These are phyloP conservation scores for Tulasnella calospora DNA, from an alignment of 768 basidiomycete genomes.

Conservation along the genomic window DNA sequence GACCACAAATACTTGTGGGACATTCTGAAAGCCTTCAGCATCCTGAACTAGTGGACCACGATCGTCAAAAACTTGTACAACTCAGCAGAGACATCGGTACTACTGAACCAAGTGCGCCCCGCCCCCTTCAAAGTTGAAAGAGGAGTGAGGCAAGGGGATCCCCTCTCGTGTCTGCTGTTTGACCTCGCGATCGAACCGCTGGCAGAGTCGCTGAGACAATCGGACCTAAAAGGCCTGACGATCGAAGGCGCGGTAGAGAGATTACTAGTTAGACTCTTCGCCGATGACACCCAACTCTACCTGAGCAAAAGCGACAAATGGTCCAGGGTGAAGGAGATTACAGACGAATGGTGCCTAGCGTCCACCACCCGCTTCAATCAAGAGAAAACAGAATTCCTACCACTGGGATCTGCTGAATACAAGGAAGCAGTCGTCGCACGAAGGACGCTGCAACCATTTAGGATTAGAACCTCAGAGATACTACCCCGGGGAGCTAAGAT, in stretches of 20 bases:
- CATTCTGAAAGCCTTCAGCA: neutral
- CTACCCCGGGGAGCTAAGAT: neutral
- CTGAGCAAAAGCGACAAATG: neutral
- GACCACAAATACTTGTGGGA: constrained; percentile 17
- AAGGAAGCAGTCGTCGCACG: neutral
- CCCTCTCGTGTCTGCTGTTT: constrained; percentile 17
- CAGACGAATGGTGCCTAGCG: neutral
- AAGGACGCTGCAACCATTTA: too few relatives aligned
- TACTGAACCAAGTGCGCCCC: neutral
- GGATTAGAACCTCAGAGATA: neutral
- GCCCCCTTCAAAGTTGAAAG: neutral
- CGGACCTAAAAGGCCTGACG: constrained; percentile 20
- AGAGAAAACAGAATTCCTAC: neutral
- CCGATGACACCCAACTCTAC: constrained; percentile 21
- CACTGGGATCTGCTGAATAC: neutral
- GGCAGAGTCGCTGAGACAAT: neutral
- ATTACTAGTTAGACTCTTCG: constrained; percentile 19
- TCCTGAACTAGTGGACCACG: neutral
- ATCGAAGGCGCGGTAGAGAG: constrained; percentile 10
- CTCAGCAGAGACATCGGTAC: neutral
- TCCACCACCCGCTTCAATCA: neutral
- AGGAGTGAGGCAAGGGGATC: constrained; percentile 22
- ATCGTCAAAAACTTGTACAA: neutral
- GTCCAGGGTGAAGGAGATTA: neutral
- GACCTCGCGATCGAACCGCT: constrained; percentile 14